Base-by-base conservation (phyloP, 345 rosid genomes). In the Microcos paniculata region DNA sequence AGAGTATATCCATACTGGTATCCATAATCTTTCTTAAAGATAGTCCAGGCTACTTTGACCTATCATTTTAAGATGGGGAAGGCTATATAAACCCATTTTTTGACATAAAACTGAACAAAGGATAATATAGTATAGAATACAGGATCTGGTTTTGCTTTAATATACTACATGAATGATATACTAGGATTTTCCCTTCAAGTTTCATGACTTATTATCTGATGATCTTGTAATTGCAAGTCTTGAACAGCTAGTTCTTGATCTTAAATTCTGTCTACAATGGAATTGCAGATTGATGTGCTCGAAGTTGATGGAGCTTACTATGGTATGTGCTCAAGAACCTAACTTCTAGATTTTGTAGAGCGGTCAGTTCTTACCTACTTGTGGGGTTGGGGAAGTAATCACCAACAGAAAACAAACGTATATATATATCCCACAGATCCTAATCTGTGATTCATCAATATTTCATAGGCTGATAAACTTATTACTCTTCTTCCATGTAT, bases 221-320 rank as follows among this genome's bases (percentile, higher is more conserved):
- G 24, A 18, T 38, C 24, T 67, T 48, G 71, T 42, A 35, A n/a
- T n/a, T n/a, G n/a, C n/a, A 38, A 40, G 19, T 59, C 2, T 30
- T 15, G 38, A 59, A 59, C 40, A 28, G 8, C 38, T 24, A 11
- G 10, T 56, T 56, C n/a, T 28, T 28, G 63, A 59, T 13, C 15
- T 24, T 38, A 1, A 16, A 7, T 18, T 16, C 11, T 61, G 30
- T 30, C 18, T 30, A 61, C 35, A 58, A 42, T 48, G 24, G 7
- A 48, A 49, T 69, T 76, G 87, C 96, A 95, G 97, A 93, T 95
- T 75, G 99, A 95, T 79, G 99, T 95, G 76, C 91, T 95, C 56
- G 97, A 95, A 78, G 98, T 95, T 49, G 98, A 95, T 67, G 99
- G 97, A 79, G 87, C 74, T 53, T 93, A 93, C 84, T 91, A 91